Conservation (phyloP, 495 filamentous ascomycete genomes). For the Penicillium nucicola region DNA sequence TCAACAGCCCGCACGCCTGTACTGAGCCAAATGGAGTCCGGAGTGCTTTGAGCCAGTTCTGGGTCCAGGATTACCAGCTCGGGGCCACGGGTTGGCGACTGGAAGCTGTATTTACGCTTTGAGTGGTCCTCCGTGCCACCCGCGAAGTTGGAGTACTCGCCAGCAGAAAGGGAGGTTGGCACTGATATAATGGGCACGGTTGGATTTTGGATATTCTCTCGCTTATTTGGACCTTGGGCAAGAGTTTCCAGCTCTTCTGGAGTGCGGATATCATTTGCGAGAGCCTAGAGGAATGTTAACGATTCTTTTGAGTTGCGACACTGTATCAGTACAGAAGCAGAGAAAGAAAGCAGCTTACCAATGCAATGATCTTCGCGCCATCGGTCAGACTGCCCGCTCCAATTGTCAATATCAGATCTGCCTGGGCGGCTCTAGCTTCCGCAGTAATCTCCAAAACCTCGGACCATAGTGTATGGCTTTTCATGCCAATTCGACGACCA, state of each 20-base stretch:
- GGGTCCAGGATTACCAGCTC: conserved; percentile 59
- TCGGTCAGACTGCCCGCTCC: conserved; percentile 62
- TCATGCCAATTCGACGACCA: conserved; percentile 55
- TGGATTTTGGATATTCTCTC: conserved; percentile 30
- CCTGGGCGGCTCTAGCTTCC: conserved; percentile 43
- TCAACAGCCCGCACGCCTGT: conserved; percentile 62
- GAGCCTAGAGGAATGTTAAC: conserved; percentile 24
- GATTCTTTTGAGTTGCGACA: not conserved
- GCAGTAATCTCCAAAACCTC: conserved; percentile 54
- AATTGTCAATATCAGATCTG: conserved; percentile 58
- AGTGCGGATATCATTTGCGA: conserved; percentile 46
- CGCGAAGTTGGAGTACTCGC: conserved; percentile 56
- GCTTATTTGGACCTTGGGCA: conserved; percentile 30
- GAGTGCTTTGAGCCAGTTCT: conserved; percentile 50
- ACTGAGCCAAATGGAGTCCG: conserved; percentile 57
- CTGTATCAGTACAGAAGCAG: not conserved
- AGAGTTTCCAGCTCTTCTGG: conserved; percentile 43
- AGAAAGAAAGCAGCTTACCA: conserved; percentile 32
- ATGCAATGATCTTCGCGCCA: conserved; percentile 55
- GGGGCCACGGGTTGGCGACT: conserved; percentile 42
- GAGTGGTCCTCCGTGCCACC: conserved; percentile 55
- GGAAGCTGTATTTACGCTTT: conserved; percentile 52
- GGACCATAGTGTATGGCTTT: conserved; percentile 57
- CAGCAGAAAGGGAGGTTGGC: conserved; percentile 61
- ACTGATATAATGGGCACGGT: conserved; percentile 57